Conservation (phyloP, 306 rosid species). For the Cucumis melo region DNA sequence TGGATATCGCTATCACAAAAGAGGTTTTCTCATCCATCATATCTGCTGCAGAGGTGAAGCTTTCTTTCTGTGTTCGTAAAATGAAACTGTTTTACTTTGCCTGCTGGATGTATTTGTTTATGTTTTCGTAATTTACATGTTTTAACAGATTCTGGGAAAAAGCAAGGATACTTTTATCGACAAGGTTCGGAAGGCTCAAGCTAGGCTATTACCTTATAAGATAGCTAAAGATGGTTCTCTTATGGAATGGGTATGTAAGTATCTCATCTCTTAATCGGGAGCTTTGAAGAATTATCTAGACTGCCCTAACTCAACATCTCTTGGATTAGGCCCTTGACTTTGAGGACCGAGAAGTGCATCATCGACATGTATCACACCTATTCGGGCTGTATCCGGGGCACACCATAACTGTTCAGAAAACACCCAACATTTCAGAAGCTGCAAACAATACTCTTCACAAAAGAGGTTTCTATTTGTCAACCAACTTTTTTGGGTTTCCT, state of each 20-base stretch:
- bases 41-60: constrained; percentile 76
- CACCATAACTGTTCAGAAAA: constrained; percentile 51
- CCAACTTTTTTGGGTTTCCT: constrained; percentile 9
- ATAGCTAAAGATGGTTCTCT: constrained; percentile 78
- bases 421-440: constrained; percentile 71
- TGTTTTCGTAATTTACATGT: background rate
- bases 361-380: constrained; percentile 76
- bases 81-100: constrained; percentile 2
- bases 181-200: constrained; percentile 42
- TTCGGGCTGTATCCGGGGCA: constrained; percentile 92
- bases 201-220: constrained; percentile 56
- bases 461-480: constrained; percentile 49
- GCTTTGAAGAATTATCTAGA: background rate
- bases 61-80: constrained; percentile 4
- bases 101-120: background rate
- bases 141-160: constrained; percentile 57
- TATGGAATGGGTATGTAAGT: constrained; percentile 79
- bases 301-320: background rate
- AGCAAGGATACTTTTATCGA: constrained; percentile 40
- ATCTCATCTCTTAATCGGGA: background rate
- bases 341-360: constrained; percentile 64
- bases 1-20: constrained; percentile 79
- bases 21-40: constrained; percentile 64
- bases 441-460: constrained; percentile 46
- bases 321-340: constrained; percentile 73